phyloP scores from a whole-genome alignment of 2,329 filamentous ascomycete genomes.

The Ophiostoma ips region DNA sequence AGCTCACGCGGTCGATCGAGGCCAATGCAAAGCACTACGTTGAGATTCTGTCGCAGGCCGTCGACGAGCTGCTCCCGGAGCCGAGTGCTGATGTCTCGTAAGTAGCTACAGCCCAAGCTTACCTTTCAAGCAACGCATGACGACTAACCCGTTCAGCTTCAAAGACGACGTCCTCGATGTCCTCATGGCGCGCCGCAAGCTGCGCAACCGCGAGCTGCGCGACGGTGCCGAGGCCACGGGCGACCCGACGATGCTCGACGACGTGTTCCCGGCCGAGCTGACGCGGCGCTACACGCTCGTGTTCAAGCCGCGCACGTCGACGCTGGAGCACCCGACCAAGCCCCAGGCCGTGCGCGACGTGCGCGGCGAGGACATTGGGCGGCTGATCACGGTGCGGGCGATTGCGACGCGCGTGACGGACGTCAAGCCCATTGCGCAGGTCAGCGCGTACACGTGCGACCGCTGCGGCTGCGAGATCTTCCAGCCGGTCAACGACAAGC shows the following conservation, averaged over 20 bases:
- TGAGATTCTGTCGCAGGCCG: conserved; percentile 75
- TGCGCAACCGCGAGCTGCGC: conserved; percentile 65
- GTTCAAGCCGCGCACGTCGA: conserved; percentile 80
- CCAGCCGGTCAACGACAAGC: conserved; percentile 83
- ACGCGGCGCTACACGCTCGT: conserved; percentile 90
- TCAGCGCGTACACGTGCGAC: conserved; percentile 96
- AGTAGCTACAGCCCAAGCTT: too few species aligned
- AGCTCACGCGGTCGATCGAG: conserved; percentile 73
- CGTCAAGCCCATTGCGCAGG: conserved; percentile 93
- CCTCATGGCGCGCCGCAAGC: conserved; percentile 81
- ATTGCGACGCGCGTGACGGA: conserved; percentile 94
- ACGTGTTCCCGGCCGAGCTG: conserved; percentile 81
- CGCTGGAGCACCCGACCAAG: conserved; percentile 47
- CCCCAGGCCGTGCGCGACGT: conserved; percentile 84
- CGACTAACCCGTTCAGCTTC: conserved; percentile 41
- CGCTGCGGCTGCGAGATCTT: conserved; percentile 95
- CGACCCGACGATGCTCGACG: conserved; percentile 51
- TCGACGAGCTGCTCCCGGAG: conserved; percentile 73
- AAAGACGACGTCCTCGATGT: conserved; percentile 97
- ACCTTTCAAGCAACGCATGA: background rate
- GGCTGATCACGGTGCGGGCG: conserved; percentile 84
- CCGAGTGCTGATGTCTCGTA: conserved; percentile 61
- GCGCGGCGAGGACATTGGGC: conserved; percentile 80
- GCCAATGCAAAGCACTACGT: conserved; percentile 91
- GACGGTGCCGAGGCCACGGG: conserved; percentile 51